Percentiles rank a stretch among this genome's conserved stretches.
phyloP scores from a whole-genome alignment of 2,329 filamentous ascomycete species.

The Ophiostoma ips region DNA sequence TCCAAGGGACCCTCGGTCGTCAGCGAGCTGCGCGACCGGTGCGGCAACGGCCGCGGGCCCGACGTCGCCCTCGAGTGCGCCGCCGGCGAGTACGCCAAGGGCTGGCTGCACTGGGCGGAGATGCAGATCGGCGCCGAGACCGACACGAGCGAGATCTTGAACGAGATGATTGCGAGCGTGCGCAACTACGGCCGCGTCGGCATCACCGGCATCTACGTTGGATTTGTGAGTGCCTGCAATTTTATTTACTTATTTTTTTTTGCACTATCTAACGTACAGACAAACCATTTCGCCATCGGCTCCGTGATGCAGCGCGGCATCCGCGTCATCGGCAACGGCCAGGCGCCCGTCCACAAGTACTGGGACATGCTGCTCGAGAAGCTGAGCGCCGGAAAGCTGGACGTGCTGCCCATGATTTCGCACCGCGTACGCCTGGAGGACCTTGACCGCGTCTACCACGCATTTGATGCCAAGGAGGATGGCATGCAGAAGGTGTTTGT shows the following conservation, averaged over 20 bases:
- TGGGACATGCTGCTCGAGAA: constrained; percentile 62
- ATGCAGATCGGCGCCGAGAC: constrained; percentile 57
- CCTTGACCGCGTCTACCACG: constrained; percentile 49
- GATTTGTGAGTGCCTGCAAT: constrained; percentile 31
- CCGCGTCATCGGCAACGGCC: constrained; percentile 54
- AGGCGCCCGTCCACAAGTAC: constrained; percentile 66
- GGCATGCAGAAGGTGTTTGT: constrained; percentile 70
- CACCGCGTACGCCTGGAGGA: constrained; percentile 67
- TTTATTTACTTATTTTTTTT: too few species aligned
- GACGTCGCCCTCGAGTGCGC: constrained; percentile 60
- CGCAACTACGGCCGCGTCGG: constrained; percentile 60
- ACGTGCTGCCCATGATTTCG: constrained; percentile 68
- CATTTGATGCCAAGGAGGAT: constrained; percentile 49
- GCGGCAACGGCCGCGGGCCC: constrained; percentile 52
- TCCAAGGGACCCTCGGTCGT: constrained; percentile 46
- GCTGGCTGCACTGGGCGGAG: constrained; percentile 46
- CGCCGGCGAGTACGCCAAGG: constrained; percentile 47
- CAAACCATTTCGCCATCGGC: constrained; percentile 73
- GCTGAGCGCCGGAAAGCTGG: constrained; percentile 54
- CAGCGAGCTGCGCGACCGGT: constrained; percentile 58
- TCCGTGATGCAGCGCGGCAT: constrained; percentile 79
- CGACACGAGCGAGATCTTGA: constrained; percentile 68
- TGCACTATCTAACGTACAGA: constrained; percentile 27
- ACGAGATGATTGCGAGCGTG: constrained; percentile 67
- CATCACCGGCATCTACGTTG: constrained; percentile 57